phyloP scores from a whole-genome alignment of 352 stramenopile genomes.

The Phytophthora tubulina region DNA sequence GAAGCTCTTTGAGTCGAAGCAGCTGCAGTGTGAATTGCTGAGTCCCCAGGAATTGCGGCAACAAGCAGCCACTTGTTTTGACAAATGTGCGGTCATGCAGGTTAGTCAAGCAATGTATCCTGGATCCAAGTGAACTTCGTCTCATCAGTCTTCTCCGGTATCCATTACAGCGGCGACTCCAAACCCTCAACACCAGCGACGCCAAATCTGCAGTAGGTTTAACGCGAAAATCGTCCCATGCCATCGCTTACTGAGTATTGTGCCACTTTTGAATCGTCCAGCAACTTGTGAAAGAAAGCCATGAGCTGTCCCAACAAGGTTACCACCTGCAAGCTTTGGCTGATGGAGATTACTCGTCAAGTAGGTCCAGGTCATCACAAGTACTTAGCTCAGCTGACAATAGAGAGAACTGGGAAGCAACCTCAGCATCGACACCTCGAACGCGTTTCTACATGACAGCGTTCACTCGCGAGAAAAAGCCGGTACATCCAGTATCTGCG shows the following conservation, averaged over 20 bases:
- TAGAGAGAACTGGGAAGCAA: constrained; percentile 8
- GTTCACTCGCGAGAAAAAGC: constrained; percentile 39
- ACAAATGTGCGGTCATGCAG: constrained; percentile 47
- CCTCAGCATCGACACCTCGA: constrained; percentile 18
- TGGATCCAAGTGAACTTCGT: not conserved
- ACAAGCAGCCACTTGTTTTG: constrained; percentile 44
- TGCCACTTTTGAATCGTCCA: constrained; percentile 20
- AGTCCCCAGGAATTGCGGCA: constrained; percentile 33
- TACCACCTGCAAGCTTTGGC: constrained; percentile 59
- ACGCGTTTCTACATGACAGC: constrained; percentile 55
- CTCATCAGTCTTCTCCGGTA: not conserved
- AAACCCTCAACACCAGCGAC: constrained; percentile 26
- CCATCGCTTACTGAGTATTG: not conserved
- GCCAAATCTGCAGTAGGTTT: constrained; percentile 28
- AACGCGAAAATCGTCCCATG: not conserved
- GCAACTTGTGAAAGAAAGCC: constrained; percentile 50
- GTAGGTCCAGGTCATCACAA: constrained; percentile 26
- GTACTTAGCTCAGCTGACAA: constrained; percentile 28
- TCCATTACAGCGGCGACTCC: constrained; percentile 31
- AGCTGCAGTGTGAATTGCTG: constrained; percentile 46
- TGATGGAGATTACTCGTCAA: constrained; percentile 29
- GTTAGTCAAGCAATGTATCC: constrained; percentile 17
- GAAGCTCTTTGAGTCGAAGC: constrained; percentile 40
- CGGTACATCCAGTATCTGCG: not conserved
- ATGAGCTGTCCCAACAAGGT: constrained; percentile 60